phyloP scores from a whole-genome alignment of 306 rosid species.

The Astragalus glycyphyllos region DNA sequence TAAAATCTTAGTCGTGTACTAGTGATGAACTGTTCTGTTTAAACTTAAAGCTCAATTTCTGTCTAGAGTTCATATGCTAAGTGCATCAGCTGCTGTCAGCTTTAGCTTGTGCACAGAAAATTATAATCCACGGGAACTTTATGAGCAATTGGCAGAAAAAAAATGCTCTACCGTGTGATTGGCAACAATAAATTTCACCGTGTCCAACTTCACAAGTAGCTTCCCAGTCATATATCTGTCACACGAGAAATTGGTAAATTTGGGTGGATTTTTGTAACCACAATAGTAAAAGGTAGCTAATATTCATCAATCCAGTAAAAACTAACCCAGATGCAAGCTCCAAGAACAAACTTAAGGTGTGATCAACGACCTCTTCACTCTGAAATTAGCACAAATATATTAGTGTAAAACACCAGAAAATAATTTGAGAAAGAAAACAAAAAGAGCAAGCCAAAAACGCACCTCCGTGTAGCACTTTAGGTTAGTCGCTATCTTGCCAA shows the following conservation, averaged over 20 bases:
- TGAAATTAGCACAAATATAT: constrained; percentile 50
- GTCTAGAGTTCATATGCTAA: constrained; percentile 13
- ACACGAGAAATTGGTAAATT: constrained; percentile 29
- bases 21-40: neutral
- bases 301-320: constrained; percentile 32
- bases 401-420: constrained; percentile 33
- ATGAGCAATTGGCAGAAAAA: constrained; percentile 9
- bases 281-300: constrained; percentile 42
- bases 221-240: constrained; percentile 96
- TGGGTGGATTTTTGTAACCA: constrained; percentile 16
- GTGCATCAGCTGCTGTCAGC: constrained; percentile 1
- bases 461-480: constrained; percentile 57
- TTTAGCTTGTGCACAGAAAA: constrained; percentile 16
- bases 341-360: constrained; percentile 91
- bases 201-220: constrained; percentile 93
- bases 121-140: constrained; percentile 7
- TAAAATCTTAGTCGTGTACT: neutral
- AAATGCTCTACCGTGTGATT: constrained; percentile 79
- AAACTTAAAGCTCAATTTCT: constrained; percentile 13
- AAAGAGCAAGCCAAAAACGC: constrained; percentile 3
- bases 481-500: constrained; percentile 58
- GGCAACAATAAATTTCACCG: constrained; percentile 90
- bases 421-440: constrained; percentile 12
- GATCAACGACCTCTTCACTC: constrained; percentile 98
- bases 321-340: constrained; percentile 99